These are phyloP conservation scores for Penicillium bovifimosum DNA, from an alignment of 495 filamentous ascomycete species.

Conservation along the genomic window DNA sequence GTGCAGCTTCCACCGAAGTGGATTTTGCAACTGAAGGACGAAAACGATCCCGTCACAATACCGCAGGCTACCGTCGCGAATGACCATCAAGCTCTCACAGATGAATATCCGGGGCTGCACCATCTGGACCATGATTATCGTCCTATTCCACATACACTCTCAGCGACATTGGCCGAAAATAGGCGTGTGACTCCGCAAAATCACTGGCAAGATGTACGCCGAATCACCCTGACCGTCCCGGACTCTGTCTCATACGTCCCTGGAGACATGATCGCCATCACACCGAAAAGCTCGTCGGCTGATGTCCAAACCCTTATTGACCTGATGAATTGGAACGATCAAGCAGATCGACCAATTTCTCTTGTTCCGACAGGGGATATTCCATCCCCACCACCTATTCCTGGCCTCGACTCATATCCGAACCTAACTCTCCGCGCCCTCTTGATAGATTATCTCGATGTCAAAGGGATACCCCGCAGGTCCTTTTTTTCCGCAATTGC, in stretches of 20 bases:
- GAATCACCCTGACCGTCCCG: constrained; percentile 53
- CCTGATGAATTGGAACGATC: constrained; percentile 66
- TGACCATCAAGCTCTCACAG: not conserved
- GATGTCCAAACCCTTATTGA: constrained; percentile 72
- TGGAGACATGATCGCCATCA: constrained; percentile 72
- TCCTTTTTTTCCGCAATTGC: constrained; percentile 74
- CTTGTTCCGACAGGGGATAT: constrained; percentile 34
- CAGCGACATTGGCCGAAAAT: constrained; percentile 48
- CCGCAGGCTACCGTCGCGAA: not conserved
- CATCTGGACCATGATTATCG: constrained; percentile 43
- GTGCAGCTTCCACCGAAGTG: constrained; percentile 76
- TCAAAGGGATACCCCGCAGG: constrained; percentile 82
- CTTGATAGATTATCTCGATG: constrained; percentile 75
- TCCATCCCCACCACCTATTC: constrained; percentile 38
- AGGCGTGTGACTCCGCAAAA: constrained; percentile 62
- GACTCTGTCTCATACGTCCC: constrained; percentile 49
- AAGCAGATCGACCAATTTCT: constrained; percentile 60
- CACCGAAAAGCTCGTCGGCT: constrained; percentile 75
- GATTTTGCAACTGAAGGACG: constrained; percentile 48
- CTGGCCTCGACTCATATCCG: constrained; percentile 33
- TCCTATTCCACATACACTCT: constrained; percentile 49
- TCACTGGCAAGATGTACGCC: constrained; percentile 95
- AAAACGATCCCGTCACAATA: not conserved
- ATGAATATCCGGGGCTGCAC: constrained; percentile 21
- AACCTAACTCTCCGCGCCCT: constrained; percentile 67